These are phyloP conservation scores for Psidium friedrichsthalianum DNA, from an alignment of 345 rosid species.

Conservation along the genomic window DNA sequence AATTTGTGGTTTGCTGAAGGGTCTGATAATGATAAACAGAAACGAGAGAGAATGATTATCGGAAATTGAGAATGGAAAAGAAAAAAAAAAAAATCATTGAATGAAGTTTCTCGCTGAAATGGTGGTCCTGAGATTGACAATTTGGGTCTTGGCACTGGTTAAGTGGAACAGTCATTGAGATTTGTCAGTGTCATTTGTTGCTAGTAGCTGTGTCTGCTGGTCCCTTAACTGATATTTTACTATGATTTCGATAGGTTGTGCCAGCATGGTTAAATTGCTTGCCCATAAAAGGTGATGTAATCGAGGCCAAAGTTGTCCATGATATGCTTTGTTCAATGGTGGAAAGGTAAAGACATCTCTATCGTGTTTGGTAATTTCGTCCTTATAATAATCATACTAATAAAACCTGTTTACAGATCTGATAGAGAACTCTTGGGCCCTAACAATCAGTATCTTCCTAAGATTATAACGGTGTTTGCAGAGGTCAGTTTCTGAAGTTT, in stretches of 20 bases:
- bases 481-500: slow-evolving; percentile 31
- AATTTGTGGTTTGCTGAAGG: neutral
- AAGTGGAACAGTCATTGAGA: neutral
- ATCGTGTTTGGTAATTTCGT: neutral
- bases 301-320: slow-evolving; percentile 97
- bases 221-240: neutral
- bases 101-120: neutral
- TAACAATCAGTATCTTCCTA: slow-evolving; percentile 77
- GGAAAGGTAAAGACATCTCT: slow-evolving; percentile 50
- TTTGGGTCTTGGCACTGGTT: neutral
- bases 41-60: neutral
- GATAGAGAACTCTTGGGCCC: slow-evolving; percentile 81
- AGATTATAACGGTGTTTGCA: slow-evolving; percentile 78
- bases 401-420: slow-evolving; percentile 43
- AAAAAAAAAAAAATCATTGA: neutral
- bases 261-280: slow-evolving; percentile 99
- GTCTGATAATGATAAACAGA: neutral
- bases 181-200: neutral
- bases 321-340: slow-evolving; percentile 96
- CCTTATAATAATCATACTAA: neutral
- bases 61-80: neutral
- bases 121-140: neutral
- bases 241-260: slow-evolving; percentile 36
- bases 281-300: slow-evolving; percentile 82
- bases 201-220: neutral